Conservation (phyloP, 2,329 filamentous ascomycete species). For the Xylogone sp. region DNA sequence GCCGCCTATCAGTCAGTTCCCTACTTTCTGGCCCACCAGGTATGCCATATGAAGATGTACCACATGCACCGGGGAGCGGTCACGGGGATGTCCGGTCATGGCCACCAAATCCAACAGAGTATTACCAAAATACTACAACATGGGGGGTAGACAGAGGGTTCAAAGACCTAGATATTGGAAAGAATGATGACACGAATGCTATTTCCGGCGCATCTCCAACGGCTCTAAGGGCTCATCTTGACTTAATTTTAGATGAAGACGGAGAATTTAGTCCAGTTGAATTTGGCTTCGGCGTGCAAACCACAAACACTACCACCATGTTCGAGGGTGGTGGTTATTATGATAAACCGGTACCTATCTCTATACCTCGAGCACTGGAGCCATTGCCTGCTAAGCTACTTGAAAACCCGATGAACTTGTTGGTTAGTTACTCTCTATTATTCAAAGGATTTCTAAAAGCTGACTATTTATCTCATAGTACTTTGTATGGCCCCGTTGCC, state of each 20-base stretch:
- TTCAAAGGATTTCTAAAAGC: neutral
- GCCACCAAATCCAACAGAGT: slow-evolving; percentile 14
- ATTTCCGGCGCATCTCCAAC: slow-evolving; percentile 47
- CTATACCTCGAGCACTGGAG: slow-evolving; percentile 44
- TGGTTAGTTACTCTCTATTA: slow-evolving; percentile 31
- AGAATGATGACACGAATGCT: slow-evolving; percentile 67
- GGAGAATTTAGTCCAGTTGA: slow-evolving; percentile 35
- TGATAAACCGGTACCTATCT: slow-evolving; percentile 61
- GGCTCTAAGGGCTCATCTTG: slow-evolving; percentile 14
- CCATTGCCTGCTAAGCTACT: slow-evolving; percentile 49
- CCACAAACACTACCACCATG: slow-evolving; percentile 41
- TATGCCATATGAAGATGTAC: slow-evolving; percentile 19
- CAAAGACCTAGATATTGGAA: slow-evolving; percentile 64
- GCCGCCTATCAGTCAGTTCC: slow-evolving; percentile 62
- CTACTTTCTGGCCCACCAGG: slow-evolving; percentile 51
- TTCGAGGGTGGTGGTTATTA: slow-evolving; percentile 66
- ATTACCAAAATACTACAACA: slow-evolving; percentile 37
- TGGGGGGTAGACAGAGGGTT: slow-evolving; percentile 72
- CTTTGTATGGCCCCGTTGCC: slow-evolving; percentile 36
- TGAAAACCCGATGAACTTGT: slow-evolving; percentile 75
- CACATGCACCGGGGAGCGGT: slow-evolving; percentile 11
- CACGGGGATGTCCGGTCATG: slow-evolving; percentile 13
- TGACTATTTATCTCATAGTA: slow-evolving; percentile 31
- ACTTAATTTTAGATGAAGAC: slow-evolving; percentile 26
- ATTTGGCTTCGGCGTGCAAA: slow-evolving; percentile 44